These are phyloP conservation scores for Diospyros lotus DNA, from an alignment of 148 eudicot genomes.

Conservation along the genomic window DNA sequence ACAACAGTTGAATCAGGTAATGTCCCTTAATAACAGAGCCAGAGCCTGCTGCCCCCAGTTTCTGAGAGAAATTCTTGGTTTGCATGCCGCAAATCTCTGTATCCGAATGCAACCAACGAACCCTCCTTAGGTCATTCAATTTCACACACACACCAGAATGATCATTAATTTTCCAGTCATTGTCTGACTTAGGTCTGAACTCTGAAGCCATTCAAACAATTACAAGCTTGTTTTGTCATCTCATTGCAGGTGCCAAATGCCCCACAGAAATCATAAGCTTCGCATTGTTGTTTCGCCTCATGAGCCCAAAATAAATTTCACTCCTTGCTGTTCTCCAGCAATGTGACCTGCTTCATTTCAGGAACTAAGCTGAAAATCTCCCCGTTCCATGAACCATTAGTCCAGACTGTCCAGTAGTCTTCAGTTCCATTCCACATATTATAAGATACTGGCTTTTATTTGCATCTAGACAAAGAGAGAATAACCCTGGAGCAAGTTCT, in stretches of 20 bases:
- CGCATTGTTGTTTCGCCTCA: neutral
- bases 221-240: slow-evolving; percentile 5
- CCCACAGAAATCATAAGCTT: neutral
- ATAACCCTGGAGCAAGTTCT: slow-evolving; percentile 44
- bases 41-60: slow-evolving; percentile 42
- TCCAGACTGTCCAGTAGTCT: slow-evolving; percentile 18
- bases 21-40: slow-evolving; percentile 45
- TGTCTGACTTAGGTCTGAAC: slow-evolving; percentile 1
- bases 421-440: slow-evolving; percentile 28
- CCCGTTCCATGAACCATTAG: slow-evolving; percentile 38
- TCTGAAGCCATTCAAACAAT: slow-evolving; percentile 34
- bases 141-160: slow-evolving; percentile 40
- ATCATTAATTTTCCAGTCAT: slow-evolving; percentile 40
- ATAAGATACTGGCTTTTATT: slow-evolving; percentile 24
- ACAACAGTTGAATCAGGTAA: slow-evolving; percentile 36
- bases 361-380: slow-evolving; percentile 42
- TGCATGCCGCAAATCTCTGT: slow-evolving; percentile 33
- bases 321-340: slow-evolving; percentile 13
- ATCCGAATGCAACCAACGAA: slow-evolving; percentile 34
- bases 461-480: slow-evolving; percentile 34
- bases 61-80: slow-evolving; percentile 42
- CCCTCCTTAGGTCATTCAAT: slow-evolving; percentile 30
- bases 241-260: too few species aligned
- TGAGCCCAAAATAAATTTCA: neutral
- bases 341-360: slow-evolving; percentile 29